phyloP scores from a whole-genome alignment of 768 basidiomycete species.

The Rhizopogon vesiculosus region DNA sequence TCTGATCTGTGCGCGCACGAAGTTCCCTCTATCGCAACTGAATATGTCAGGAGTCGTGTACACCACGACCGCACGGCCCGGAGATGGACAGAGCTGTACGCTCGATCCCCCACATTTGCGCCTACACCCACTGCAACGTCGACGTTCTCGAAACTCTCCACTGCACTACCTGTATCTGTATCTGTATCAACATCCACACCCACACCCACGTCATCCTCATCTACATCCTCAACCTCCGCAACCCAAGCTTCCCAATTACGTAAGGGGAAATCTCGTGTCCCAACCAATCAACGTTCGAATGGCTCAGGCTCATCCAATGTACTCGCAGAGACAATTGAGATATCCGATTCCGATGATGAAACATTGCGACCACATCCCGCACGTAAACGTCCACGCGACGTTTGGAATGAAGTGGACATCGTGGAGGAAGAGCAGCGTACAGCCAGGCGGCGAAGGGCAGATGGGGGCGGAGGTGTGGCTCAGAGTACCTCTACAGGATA shows the following conservation, averaged over 20 bases:
- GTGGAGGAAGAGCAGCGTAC: constrained; percentile 24
- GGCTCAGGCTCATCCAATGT: constrained; percentile 9
- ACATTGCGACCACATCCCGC: neutral
- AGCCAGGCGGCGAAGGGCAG: constrained; percentile 17
- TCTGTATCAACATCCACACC: neutral
- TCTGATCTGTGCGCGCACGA: neutral
- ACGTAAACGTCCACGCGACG: constrained; percentile 31
- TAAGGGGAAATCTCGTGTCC: constrained; percentile 34
- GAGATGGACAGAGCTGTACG: constrained; percentile 73
- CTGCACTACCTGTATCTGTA: neutral
- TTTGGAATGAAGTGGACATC: constrained; percentile 20
- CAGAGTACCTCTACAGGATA: neutral
- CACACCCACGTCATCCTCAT: neutral
- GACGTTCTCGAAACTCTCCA: neutral
- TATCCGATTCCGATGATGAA: constrained; percentile 30
- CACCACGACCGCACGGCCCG: constrained; percentile 75
- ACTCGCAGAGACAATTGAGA: constrained; percentile 18
- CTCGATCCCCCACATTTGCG: constrained; percentile 39
- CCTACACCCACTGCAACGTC: constrained; percentile 10
- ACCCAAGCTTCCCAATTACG: constrained; percentile 1
- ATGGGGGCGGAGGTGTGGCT: constrained; percentile 8
- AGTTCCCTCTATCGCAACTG: constrained; percentile 72
- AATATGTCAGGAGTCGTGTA: constrained; percentile 60
- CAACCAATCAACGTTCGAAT: constrained; percentile 2
- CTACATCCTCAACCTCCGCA: neutral